Evolutionary conservation across 805 yeast species (phyloP).

Genomic region (Starmerella davenportii): DNA sequence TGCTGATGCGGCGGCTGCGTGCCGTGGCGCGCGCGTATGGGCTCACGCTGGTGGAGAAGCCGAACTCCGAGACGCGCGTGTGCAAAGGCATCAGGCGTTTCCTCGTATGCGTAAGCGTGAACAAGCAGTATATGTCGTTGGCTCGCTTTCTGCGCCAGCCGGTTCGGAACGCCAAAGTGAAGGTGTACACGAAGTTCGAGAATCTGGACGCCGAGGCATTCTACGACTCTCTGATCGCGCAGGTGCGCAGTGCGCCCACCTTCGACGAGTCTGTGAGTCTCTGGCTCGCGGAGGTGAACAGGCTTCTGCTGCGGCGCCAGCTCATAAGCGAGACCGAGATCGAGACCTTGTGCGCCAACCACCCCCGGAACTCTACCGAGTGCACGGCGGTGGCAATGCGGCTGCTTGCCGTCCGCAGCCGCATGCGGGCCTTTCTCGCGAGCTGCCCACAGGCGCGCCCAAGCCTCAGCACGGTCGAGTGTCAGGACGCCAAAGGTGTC

Average conservation of each 20-base stretch:
- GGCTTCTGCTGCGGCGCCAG: conserved; percentile 17
- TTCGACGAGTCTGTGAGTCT: not conserved
- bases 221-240: not conserved
- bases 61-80: not conserved
- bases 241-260: not conserved
- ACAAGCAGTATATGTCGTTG: not conserved
- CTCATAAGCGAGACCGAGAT: not conserved
- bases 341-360: not conserved
- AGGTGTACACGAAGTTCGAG: not conserved
- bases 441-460: not conserved
- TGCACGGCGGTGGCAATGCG: not conserved
- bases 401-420: not conserved
- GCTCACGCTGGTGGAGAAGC: not conserved
- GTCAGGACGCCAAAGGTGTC: not conserved
- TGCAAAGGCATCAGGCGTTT: not conserved
- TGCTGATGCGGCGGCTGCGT: not conserved
- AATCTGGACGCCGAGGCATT: not conserved
- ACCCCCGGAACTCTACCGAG: not conserved
- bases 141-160: not conserved
- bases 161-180: not conserved
- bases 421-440: not conserved
- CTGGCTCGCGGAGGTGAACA: conserved; percentile 37
- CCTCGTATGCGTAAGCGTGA: not conserved
- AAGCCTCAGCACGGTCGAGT: not conserved
- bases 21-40: not conserved